A percentile compares a stretch with the other conserved stretches of the same genome.
Evolutionary conservation across 371 early-diverging fungal species (phyloP).

Genomic region (Mortierella sp.): DNA sequence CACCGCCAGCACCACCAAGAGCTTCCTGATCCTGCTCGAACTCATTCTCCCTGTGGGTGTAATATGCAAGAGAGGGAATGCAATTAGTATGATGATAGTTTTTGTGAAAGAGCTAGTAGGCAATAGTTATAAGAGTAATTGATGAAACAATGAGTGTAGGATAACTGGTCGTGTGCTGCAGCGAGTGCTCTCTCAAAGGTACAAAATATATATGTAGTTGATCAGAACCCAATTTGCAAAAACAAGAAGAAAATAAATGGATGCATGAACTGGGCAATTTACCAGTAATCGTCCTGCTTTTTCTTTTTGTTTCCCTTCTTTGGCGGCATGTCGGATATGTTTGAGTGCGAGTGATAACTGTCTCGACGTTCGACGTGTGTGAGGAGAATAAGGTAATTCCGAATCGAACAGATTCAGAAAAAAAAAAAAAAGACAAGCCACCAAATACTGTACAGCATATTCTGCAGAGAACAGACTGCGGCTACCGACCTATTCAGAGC

Average conservation of each 20-base stretch:
- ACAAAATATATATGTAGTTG: background rate
- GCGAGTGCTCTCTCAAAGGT: background rate
- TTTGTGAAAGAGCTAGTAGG: too few relatives aligned
- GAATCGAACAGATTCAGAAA: background rate
- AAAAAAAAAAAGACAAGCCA: background rate
- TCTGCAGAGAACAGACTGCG: background rate
- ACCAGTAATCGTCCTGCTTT: conserved; percentile 58
- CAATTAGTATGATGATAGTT: background rate
- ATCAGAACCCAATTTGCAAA: background rate
- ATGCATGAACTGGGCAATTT: background rate
- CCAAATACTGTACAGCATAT: background rate
- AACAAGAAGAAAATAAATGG: background rate
- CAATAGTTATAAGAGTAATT: background rate
- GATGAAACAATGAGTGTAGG: background rate
- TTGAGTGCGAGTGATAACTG: background rate
- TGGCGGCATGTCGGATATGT: conserved; percentile 42
- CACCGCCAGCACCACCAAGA: conserved; percentile 26
- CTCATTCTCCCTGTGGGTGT: conserved; percentile 36
- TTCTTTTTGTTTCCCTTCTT: conserved; percentile 59
- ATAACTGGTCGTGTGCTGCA: conserved; percentile 8
- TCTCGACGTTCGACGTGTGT: background rate
- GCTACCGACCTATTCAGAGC: background rate
- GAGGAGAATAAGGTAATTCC: background rate
- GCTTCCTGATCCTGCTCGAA: conserved; percentile 58
- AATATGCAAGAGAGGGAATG: background rate